A percentile compares a stretch with the other conserved stretches of the same genome.
These are phyloP conservation scores for Penicillium cinerascens DNA, from an alignment of 495 filamentous ascomycete species.

Conservation along the genomic window DNA sequence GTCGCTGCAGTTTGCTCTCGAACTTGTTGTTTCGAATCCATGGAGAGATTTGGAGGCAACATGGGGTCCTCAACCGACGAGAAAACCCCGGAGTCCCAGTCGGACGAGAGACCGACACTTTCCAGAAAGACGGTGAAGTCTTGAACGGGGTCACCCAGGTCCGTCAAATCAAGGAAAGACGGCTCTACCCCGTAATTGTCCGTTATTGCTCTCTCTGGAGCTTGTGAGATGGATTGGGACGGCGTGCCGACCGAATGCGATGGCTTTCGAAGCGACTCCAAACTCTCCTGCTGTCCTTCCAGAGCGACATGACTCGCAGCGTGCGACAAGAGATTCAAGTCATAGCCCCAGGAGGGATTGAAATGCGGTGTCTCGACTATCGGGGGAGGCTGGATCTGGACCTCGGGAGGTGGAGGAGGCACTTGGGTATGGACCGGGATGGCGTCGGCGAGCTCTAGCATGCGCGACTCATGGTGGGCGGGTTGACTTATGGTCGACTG, in stretches of 20 bases:
- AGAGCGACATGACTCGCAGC: conserved; percentile 50
- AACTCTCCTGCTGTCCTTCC: conserved; percentile 44
- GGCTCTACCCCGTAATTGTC: conserved; percentile 48
- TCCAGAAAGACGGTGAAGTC: conserved; percentile 50
- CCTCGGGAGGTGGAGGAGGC: conserved; percentile 35
- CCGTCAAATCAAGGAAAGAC: conserved; percentile 44
- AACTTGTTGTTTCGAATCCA: conserved; percentile 35
- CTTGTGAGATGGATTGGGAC: conserved; percentile 32
- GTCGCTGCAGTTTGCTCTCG: conserved; percentile 26
- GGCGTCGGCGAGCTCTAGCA: conserved; percentile 47
- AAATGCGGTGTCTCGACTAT: conserved; percentile 46
- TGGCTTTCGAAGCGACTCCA: conserved; percentile 43
- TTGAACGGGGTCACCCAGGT: conserved; percentile 47
- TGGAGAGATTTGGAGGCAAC: conserved; percentile 33
- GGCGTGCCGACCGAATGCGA: conserved; percentile 26
- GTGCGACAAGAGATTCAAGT: conserved; percentile 48
- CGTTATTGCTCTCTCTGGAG: conserved; percentile 40
- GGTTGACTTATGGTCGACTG: conserved; percentile 40
- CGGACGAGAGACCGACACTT: conserved; percentile 48
- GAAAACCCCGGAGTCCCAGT: conserved; percentile 50
- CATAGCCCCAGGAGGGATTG: conserved; percentile 51
- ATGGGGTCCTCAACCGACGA: conserved; percentile 46
- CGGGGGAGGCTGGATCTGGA: conserved; percentile 39
- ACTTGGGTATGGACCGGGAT: conserved; percentile 41
- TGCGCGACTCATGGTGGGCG: conserved; percentile 44